Conservation (phyloP, 176 grass and related monocot genomes). For the Aegilops longissima region DNA sequence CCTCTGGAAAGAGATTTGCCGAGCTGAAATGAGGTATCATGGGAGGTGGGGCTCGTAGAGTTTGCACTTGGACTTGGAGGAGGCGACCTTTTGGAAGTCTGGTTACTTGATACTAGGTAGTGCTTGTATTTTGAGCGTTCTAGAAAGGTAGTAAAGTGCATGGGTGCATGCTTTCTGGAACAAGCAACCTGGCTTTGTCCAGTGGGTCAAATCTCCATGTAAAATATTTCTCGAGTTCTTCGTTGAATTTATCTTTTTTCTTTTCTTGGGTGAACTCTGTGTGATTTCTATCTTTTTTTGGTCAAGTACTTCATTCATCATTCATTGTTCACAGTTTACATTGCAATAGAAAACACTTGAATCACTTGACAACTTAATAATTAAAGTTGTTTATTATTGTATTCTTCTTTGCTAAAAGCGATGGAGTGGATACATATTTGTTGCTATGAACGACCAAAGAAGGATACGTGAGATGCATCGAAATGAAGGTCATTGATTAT, state of each 20-base stretch:
- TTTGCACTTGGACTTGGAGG: slow-evolving; percentile 1
- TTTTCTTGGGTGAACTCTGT: background rate
- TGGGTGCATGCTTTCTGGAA: slow-evolving; percentile 14
- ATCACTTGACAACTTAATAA: background rate
- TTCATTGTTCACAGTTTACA: background rate
- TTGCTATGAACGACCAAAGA: background rate
- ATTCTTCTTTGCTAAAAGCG: too few relatives aligned
- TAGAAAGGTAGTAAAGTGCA: slow-evolving; percentile 18
- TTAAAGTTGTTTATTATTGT: background rate
- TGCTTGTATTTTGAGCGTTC: slow-evolving; percentile 14
- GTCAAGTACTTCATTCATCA: background rate
- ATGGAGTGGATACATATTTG: too few relatives aligned
- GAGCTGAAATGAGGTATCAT: slow-evolving; percentile 23
- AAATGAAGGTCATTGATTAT: background rate
- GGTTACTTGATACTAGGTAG: background rate
- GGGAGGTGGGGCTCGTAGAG: slow-evolving; percentile 5
- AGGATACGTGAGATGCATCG: background rate
- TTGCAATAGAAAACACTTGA: background rate
- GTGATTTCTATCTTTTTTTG: background rate
- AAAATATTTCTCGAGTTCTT: background rate
- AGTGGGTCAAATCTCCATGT: background rate
- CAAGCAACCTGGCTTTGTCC: background rate
- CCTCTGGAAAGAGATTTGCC: background rate
- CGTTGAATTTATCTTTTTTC: background rate
- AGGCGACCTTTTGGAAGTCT: slow-evolving; percentile 14